Evolutionary conservation across 1,284 basidiomycete species (phyloP), one percentile per base, ranked within the genome.

Genomic region (Moesziomyces sp.): DNA sequence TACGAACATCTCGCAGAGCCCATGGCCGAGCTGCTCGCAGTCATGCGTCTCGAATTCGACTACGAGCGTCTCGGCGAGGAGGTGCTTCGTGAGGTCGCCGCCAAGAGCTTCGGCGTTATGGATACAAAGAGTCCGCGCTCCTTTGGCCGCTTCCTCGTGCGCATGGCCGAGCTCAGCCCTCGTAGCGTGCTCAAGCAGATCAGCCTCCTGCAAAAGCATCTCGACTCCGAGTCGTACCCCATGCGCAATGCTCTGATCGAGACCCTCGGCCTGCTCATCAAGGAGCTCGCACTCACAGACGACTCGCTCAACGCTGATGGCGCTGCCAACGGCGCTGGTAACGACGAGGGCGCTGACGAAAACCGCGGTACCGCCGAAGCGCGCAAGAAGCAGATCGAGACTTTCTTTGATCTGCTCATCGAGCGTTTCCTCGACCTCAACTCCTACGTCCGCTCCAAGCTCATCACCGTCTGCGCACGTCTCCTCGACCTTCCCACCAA

Each of bases 211-310:
- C 87, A 93, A 28, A 87, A 89, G 23, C 95, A 97, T 80, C 87
- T 97, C 35, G 96, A 99, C 81, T 94, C 92, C 33, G 96, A 99
- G 92, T 91, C 93, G 0, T 97, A 98, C 80, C 93, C 94, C 0
- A 96, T 99, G 90, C 92, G 97, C 40, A 93, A 81, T 45, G 79
- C 83, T 11, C 68, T 85, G 51, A 61, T 84, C 52, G 84, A 85
- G 53, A 78, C 81, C 6, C 80, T 84, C 23, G 83, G 82, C 23
- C 63, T 82, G 14, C 68, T 85, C 44, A 83, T 85, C 72, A 73
- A 73, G 46, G 79, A 94, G 44, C 67, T 83, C 3, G 67, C 70
- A 19, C 52, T 70, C 38, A 75, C 79, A 46, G 76, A 79, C 26
- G 80, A 81, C 30, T 72, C 76, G 16, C 59, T 79, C 52, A 69